Evolutionary conservation across 192 early-diverging fungal species (phyloP), one percentile per base, ranked within the genome.

Genomic region (Phlyctochytrium planicorne): DNA sequence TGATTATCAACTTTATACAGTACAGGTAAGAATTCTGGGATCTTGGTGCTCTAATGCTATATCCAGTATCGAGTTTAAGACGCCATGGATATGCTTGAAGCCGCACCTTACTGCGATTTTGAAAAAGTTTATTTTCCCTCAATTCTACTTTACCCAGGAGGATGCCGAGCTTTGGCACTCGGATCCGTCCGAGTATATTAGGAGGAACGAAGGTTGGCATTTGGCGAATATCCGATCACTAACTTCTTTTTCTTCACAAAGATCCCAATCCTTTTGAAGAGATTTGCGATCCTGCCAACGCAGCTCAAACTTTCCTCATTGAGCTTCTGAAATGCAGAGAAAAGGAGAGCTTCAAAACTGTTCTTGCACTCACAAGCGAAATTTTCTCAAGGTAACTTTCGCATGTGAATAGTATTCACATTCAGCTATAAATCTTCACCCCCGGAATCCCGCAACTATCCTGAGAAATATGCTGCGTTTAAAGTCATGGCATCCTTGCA

Each of bases 151-250:
- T 71, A 88, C 87, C 70, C 69, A 83, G 25, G 84, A 84, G 52
- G 97, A 99, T 71, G 82, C 90, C 68, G 83, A 91, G 76, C 84
- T 96, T 27, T 99, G 97, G 97, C 80, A 89, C 47, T 91, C 94
- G 34, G 93, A 97, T 71, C 90, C 93, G 1, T 88, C 94, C 25
- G 97, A 99, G 76, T 99, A 89, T 63, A 88, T 99, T 31, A 74
- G 73, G 30, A 73, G 71, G 34, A 79, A 76, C 31, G 60, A 84
- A 50, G 65, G 80, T 80, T 63, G 92, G 67, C 87, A 89, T 37
- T 68, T 95, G 40, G n/a, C 40, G 40, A 14, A 57, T 24, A 30
- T n/a, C n/a, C n/a, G n/a, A n/a, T n/a, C n/a, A n/a, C n/a, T n/a
- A n/a, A n/a, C n/a, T n/a, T n/a, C n/a, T n/a, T n/a, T n/a, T n/a